These are phyloP conservation scores for Chlorella sp. DNA, from an alignment of 139 green algal species.

Conservation along the genomic window DNA sequence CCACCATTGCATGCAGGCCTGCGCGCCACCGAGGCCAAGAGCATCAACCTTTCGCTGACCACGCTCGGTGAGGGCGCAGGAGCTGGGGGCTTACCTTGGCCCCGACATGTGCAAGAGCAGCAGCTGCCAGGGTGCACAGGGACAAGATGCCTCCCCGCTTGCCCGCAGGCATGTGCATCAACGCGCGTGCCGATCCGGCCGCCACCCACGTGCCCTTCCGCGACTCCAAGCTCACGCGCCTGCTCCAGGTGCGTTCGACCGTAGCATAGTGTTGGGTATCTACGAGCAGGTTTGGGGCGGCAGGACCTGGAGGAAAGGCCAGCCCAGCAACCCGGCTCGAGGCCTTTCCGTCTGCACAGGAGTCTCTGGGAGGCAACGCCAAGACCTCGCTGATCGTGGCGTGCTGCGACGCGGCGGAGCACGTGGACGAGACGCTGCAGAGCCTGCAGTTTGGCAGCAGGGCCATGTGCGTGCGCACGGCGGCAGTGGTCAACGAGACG, in stretches of 20 bases:
- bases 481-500: slow-evolving; percentile 70
- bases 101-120: background rate
- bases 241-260: slow-evolving; percentile 59
- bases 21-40: slow-evolving; percentile 67
- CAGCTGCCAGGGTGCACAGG: no score
- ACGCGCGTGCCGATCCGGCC: slow-evolving; percentile 46
- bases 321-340: no score
- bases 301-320: no score
- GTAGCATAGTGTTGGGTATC: no score
- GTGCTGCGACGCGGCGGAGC: slow-evolving; percentile 61
- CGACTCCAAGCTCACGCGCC: slow-evolving; percentile 83
- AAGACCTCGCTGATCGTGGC: slow-evolving; percentile 63
- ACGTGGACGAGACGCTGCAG: slow-evolving; percentile 80
- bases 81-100: no score
- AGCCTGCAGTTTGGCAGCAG: slow-evolving; percentile 77
- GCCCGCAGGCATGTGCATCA: slow-evolving; percentile 63
- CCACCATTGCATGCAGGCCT: slow-evolving; percentile 46
- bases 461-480: slow-evolving; percentile 78
- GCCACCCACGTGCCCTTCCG: slow-evolving; percentile 72
- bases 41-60: slow-evolving; percentile 80
- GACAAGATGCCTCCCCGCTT: no score
- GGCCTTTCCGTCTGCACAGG: slow-evolving; percentile 25
- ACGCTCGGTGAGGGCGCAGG: slow-evolving; percentile 38
- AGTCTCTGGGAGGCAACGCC: slow-evolving; percentile 61
- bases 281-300: no score